Evolutionary conservation across 2,329 filamentous ascomycete genomes (phyloP).

Genomic region (Sporothrix inflata): DNA sequence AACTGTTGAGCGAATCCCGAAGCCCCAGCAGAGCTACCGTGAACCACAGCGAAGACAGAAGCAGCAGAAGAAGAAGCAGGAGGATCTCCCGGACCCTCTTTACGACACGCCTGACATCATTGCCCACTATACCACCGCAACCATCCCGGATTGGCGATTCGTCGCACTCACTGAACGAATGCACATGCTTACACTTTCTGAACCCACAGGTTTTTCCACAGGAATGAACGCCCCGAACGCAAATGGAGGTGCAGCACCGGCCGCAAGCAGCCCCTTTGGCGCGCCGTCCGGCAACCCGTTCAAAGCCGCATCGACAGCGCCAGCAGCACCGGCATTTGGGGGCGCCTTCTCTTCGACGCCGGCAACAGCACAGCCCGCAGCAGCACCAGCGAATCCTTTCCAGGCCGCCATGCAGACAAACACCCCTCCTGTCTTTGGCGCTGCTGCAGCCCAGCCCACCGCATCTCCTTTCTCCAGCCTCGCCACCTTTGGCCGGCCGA

Average conservation of each 20-base stretch:
- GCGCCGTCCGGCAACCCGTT: conserved; percentile 22
- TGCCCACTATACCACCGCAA: background rate
- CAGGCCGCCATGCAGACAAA: conserved; percentile 20
- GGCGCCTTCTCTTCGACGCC: background rate
- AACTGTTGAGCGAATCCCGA: background rate
- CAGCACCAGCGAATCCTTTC: conserved; percentile 24
- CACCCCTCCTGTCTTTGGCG: background rate
- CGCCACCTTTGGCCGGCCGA: conserved; percentile 20
- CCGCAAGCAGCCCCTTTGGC: conserved; percentile 21
- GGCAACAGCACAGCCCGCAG: background rate
- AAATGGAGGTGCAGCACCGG: background rate
- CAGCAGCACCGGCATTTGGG: conserved; percentile 1
- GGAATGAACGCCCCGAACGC: background rate
- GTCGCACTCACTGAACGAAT: background rate
- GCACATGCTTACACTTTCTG: conserved; percentile 22
- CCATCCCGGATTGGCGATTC: background rate
- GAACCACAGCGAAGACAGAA: background rate
- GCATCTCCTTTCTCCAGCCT: background rate
- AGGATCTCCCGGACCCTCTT: conserved; percentile 7
- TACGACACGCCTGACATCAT: background rate
- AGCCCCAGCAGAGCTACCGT: background rate
- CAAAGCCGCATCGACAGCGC: conserved; percentile 1
- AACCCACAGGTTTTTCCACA: conserved; percentile 8
- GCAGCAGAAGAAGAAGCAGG: background rate
- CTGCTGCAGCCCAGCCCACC: background rate